phyloP scores from a whole-genome alignment of 2,329 filamentous ascomycete species.

The Phialemoniopsis sp. region DNA sequence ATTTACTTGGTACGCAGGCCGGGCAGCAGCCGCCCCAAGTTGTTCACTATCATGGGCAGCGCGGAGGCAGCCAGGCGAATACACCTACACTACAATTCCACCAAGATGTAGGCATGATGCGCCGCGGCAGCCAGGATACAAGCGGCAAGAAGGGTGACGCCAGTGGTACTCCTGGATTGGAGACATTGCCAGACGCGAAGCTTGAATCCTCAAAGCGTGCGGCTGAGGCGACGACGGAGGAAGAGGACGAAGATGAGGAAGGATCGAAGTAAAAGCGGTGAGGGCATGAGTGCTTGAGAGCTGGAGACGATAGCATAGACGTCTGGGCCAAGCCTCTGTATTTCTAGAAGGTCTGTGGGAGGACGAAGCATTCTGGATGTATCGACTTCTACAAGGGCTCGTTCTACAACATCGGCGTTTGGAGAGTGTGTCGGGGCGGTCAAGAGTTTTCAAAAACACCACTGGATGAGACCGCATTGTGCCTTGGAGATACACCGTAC shows the following conservation, averaged over 20 bases:
- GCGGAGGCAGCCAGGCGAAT: conserved; percentile 63
- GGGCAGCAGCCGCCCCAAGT: conserved; percentile 63
- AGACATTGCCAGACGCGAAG: conserved; percentile 33
- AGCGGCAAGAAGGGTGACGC: conserved; percentile 30
- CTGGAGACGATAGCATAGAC: background rate
- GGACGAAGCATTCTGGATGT: too few relatives aligned
- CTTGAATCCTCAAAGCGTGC: conserved; percentile 8
- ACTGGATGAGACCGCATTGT: too few relatives aligned
- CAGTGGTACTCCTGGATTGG: conserved; percentile 28
- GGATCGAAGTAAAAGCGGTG: conserved; percentile 4
- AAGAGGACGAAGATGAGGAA: conserved; percentile 16
- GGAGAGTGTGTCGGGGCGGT: too few relatives aligned
- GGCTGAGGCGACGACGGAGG: conserved; percentile 15
- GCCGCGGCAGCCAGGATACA: conserved; percentile 45
- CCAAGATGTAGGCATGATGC: conserved; percentile 40
- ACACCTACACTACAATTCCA: conserved; percentile 55
- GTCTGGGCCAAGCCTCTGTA: too few relatives aligned
- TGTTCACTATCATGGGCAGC: conserved; percentile 63
- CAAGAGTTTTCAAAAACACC: too few relatives aligned
- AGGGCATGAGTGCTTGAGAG: background rate
- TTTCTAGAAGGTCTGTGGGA: too few relatives aligned
- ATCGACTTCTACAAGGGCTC: too few relatives aligned
- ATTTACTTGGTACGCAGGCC: conserved; percentile 57
- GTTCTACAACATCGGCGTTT: too few relatives aligned
- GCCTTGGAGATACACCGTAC: too few relatives aligned